phyloP scores from a whole-genome alignment of 352 stramenopile species.

The Globisporangium sylvaticum region DNA sequence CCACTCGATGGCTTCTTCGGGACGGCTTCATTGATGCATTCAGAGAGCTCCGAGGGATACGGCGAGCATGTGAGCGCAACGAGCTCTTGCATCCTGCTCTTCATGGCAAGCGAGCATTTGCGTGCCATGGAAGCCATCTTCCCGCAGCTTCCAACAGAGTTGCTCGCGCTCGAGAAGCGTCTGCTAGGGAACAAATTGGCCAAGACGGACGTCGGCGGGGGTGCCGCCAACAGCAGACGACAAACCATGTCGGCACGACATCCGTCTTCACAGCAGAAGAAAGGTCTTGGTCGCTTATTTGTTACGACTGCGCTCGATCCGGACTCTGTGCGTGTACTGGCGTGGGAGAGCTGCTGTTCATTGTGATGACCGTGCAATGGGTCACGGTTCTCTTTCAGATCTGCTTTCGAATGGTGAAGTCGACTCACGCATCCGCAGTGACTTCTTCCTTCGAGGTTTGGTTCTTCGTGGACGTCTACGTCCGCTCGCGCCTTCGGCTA shows the following conservation, averaged over 20 bases:
- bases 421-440: constrained; percentile 14
- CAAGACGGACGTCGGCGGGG: constrained; percentile 9
- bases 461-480: constrained; percentile 36
- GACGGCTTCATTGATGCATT: constrained; percentile 15
- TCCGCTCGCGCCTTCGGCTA: constrained; percentile 35
- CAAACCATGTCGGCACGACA: background rate
- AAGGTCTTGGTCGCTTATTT: background rate
- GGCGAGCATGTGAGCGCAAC: constrained; percentile 27
- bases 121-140: constrained; percentile 23
- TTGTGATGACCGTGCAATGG: constrained; percentile 39
- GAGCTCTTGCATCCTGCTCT: constrained; percentile 29
- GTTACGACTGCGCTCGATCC: constrained; percentile 23
- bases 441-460: constrained; percentile 30
- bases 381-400: constrained; percentile 31
- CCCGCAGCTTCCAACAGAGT: constrained; percentile 13
- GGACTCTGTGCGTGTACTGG: constrained; percentile 23
- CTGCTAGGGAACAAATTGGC: constrained; percentile 24
- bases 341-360: constrained; percentile 37
- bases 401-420: constrained; percentile 28
- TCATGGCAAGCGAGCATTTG: constrained; percentile 22
- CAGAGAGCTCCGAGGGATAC: constrained; percentile 18
- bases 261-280: background rate
- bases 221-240: background rate
- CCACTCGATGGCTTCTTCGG: constrained; percentile 33
- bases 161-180: constrained; percentile 22